Evolutionary conservation across 768 basidiomycete genomes (phyloP), one percentile per base, ranked within the genome.

Genomic region (Mycena alexandri): DNA sequence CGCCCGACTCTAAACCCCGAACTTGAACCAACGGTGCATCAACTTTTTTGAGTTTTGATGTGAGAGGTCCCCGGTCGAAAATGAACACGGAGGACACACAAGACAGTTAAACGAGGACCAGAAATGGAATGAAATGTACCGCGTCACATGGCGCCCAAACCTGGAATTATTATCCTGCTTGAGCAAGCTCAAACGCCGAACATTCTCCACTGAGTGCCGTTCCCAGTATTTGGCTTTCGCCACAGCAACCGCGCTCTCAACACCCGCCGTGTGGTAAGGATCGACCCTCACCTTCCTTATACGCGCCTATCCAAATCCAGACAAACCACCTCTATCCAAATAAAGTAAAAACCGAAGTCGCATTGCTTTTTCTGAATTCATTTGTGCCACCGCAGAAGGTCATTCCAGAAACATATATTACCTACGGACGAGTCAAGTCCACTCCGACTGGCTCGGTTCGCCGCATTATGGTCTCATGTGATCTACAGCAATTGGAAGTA

Each of bases 281-380:
- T n/a, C n/a, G n/a, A n/a, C n/a, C n/a, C n/a, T n/a, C n/a, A n/a
- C n/a, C n/a, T n/a, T n/a, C n/a, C n/a, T n/a, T n/a, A n/a, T n/a
- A 36, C 34, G 34, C 34, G 34, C 34, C 33, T 41, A 16, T 51
- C 59, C 59, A 33, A 36, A 60, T 60, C 41, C 38, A 36, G 59
- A 34, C 46, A 38, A 41, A 38, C 58, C 47, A 41, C 38, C 25
- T 52, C 19, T 42, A 50, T 53, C 60, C 47, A 61, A 43, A 61
- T 61, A 43, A 52, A 53, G 60, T 33, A 61, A 61, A 53, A 61
- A 61, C 2, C 10, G 33, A 36, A 58, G 17, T 19, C 13, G 10
- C 29, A 52, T 29, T 34, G 5, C 13, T 12, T 9, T 36, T 36
- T 5, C 34, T 5, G 34, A 12, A 36, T 12, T 36, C 34, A 53